Evolutionary conservation across 148 eudicot genomes (phyloP).

Genomic region (Pouteria glomerata): DNA sequence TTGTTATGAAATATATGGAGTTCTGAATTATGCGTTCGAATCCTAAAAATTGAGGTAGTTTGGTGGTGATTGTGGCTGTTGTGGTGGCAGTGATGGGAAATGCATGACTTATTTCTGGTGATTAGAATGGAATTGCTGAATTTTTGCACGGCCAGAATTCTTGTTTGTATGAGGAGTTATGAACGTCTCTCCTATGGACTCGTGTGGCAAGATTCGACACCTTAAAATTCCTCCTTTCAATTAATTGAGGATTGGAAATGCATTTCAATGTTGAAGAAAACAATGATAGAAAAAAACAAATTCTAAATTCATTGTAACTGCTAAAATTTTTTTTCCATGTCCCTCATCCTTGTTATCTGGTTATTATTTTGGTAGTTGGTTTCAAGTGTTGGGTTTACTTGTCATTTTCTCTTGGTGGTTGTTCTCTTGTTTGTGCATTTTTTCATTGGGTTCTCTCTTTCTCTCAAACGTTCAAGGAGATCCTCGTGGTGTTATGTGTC

Average conservation of each 20-base stretch:
- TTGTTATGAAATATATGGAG: neutral
- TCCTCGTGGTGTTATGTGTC: neutral
- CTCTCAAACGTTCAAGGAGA: neutral
- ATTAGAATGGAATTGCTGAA: neutral
- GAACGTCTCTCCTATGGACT: neutral
- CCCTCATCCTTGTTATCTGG: neutral
- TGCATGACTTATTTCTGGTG: neutral
- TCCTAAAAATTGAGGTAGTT: neutral
- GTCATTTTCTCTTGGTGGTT: neutral
- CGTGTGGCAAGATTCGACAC: neutral
- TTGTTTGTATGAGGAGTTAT: neutral
- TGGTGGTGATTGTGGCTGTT: neutral
- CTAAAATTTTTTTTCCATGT: neutral
- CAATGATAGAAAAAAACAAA: neutral
- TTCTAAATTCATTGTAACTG: neutral
- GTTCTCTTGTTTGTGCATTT: neutral
- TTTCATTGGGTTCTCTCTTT: neutral
- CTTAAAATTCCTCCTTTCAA: neutral
- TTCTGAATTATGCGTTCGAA: neutral
- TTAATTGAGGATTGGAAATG: neutral
- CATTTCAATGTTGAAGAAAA: neutral
- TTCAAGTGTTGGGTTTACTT: neutral
- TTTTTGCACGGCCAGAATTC: neutral
- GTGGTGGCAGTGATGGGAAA: neutral
- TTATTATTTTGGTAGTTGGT: neutral